A percentile compares a stretch with the other conserved stretches of the same genome.
Conservation (phyloP, 2,329 filamentous ascomycete genomes). For the Claviceps cyperi region DNA sequence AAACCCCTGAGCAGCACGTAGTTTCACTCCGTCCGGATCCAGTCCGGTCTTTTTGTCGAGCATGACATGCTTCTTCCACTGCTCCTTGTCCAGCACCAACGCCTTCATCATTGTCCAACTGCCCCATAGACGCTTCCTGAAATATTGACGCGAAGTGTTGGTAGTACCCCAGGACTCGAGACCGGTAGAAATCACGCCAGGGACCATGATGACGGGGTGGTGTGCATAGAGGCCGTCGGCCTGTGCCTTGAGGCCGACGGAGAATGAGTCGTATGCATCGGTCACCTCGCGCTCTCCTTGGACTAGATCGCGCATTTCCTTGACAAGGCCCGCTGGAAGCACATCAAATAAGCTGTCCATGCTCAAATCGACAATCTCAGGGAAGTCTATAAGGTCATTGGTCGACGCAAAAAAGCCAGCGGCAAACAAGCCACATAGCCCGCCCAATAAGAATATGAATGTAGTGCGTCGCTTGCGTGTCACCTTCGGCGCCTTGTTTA, state of each 20-base stretch:
- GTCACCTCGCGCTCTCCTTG: conserved; percentile 71
- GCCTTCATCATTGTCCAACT: conserved; percentile 99
- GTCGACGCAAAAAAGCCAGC: conserved; percentile 82
- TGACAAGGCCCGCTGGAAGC: conserved; percentile 70
- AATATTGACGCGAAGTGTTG: conserved; percentile 74
- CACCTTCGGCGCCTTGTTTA: conserved; percentile 28
- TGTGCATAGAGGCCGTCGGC: conserved; percentile 67
- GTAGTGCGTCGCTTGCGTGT: conserved; percentile 60
- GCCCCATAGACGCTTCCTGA: conserved; percentile 88
- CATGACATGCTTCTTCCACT: conserved; percentile 96
- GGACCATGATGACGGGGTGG: conserved; percentile 92
- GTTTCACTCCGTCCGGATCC: conserved; percentile 78
- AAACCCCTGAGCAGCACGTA: conserved; percentile 88
- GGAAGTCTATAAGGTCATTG: conserved; percentile 78
- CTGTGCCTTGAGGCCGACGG: conserved; percentile 71
- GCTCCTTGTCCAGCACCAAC: conserved; percentile 79
- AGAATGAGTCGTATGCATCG: conserved; percentile 85
- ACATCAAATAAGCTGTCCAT: conserved; percentile 80
- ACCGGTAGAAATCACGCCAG: conserved; percentile 92
- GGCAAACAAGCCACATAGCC: conserved; percentile 76
- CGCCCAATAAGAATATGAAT: conserved; percentile 76
- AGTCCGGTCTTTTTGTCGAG: conserved; percentile 82
- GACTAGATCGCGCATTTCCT: conserved; percentile 73
- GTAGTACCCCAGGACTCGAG: conserved; percentile 94
- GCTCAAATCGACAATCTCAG: conserved; percentile 55